Base-by-base conservation (phyloP, 164 flowering plant species). In the Vitis rotundifolia region DNA sequence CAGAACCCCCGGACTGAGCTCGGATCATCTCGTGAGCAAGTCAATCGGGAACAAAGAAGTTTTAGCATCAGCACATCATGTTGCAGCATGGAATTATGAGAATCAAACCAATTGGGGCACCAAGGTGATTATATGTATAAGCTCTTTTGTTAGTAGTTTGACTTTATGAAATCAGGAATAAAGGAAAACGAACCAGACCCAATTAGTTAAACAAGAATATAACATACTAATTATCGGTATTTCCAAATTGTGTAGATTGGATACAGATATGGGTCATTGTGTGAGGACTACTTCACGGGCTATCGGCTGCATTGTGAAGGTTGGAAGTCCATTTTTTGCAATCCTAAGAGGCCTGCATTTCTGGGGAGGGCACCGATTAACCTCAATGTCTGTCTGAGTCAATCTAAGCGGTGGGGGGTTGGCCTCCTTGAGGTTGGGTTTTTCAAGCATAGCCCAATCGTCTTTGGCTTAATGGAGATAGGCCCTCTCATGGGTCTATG, bases 261-360 rank as follows among this genome's bases (percentile, higher is more conserved):
- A 0, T 87, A 90, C 61, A 75, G 88, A 62, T 92, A 91, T 68
- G 99, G 99, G 9, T 89, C 96, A 0, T 68, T 91, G 44, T 31
- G 80, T 80, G 0, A 98, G 93, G 81, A 95, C 77, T 87, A 68
- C 69, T 81, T 75, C 76, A 90, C 97, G 0, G 97, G 99, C 9
- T 91, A 80, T 69, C 70, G 73, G 16, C 69, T 91, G 52, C 86
- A 86, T 2, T 87, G 93, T 37, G 86, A 91, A 65, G 98, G 99
- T 29, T 95, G 99, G 99, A 78, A 69, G 61, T 75, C 86, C 0
- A 59, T 85, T 2, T 88, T 91, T 55, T 92, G 89, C 74, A 13
- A 87, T 61, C 98, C 98, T 1, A 63, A 74, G 10, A 78, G 89
- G 70, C 68, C 91, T 5, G 95, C 97, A 0, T 94, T 94, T 70